Evolutionary conservation across 176 grass and related monocot genomes (phyloP), one percentile per base, ranked within the genome.

Genomic region (Saccharum spontaneum): DNA sequence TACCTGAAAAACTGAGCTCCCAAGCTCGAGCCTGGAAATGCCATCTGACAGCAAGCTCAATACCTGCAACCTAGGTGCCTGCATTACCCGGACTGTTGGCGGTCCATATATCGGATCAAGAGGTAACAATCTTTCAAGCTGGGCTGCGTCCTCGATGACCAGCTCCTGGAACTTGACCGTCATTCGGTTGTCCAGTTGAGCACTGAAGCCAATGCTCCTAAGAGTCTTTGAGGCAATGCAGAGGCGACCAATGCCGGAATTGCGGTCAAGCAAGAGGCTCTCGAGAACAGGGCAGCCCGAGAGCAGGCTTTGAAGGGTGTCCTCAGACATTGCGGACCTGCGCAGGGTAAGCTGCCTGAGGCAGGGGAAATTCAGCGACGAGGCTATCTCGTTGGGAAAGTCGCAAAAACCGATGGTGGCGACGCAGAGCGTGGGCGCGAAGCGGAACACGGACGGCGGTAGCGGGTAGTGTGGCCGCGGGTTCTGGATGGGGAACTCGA

Each of bases 81-180:
- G 17, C 31, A 68, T 52, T 0, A 84, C 60, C 14, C 14, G 22
- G 73, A 75, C 5, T 1, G 26, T 20, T 22, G 6, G 26, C 0
- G 45, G 14, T 0, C 26, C 46, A 34, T 0, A 1, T 0, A 0
- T 1, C 0, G 16, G 46, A 76, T 4, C 1, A 22, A 39, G 67
- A 0, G 61, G 22, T 2, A 76, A 1, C 18, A 84, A 8, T 37
- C 30, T 84, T 23, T 84, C 71, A 22, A 84, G 71, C 8, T 22
- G 30, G 12, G 82, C 71, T 1, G 82, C 82, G 1, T 84, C 40
- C 0, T 75, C 18, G 8, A 84, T 37, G 59, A 39, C 17, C 2
- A 73, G 41, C 13, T 73, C 71, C 5, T 26, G 13, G 2, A 45
- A 18, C 15, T 6, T 3, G 63, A 37, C 8, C 0, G 17, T 17